Evolutionary conservation across 306 rosid species (phyloP).

Genomic region (Neltuma alba): DNA sequence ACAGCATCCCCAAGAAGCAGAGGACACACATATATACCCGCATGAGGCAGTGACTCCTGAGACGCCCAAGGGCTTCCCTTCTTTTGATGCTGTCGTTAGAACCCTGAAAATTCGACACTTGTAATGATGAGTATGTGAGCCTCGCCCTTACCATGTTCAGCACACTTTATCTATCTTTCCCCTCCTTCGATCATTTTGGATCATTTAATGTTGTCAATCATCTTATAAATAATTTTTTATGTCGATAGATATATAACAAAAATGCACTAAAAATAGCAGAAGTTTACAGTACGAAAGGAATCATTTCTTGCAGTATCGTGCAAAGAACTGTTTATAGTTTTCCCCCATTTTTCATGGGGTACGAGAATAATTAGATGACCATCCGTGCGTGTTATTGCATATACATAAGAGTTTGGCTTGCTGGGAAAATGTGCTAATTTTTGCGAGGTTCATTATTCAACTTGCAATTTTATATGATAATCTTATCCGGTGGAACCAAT

Average conservation of each 20-base stretch:
- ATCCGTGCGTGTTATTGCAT: too few species aligned
- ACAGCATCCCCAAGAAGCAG: too few species aligned
- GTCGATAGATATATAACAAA: not conserved
- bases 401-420: not conserved
- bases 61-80: not conserved
- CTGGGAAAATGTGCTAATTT: not conserved
- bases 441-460: not conserved
- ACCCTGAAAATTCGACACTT: not conserved
- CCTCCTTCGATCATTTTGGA: not conserved
- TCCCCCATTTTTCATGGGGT: not conserved
- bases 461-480: conserved; percentile 2
- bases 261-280: not conserved
- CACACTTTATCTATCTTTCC: not conserved
- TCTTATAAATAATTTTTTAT: not conserved
- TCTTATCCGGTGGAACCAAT: not conserved
- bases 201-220: not conserved
- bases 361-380: not conserved
- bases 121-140: not conserved
- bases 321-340: not conserved
- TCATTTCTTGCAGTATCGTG: not conserved
- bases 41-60: not conserved
- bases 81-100: not conserved
- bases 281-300: not conserved
- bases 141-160: not conserved
- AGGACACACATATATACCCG: too few species aligned